Base-by-base conservation (phyloP, 2,329 filamentous ascomycete genomes). In the Fusarium protoensiforme region DNA sequence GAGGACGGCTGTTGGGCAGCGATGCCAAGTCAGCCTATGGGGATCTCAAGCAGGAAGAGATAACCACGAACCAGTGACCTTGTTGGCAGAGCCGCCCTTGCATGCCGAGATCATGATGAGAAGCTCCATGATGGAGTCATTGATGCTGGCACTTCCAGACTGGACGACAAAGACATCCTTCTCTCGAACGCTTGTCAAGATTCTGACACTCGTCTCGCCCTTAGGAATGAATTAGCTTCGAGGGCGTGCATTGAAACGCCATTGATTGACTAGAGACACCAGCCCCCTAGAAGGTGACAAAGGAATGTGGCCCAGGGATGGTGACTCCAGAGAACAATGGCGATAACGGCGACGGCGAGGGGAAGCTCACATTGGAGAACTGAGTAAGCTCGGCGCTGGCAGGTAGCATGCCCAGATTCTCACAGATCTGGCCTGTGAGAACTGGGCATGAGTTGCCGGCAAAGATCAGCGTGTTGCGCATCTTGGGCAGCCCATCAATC, bases 101-200 rank as follows among this genome's bases (percentile, higher is more conserved):
- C 96, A 99, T 77, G 96, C 96, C 75, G 94, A 96, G 79, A 98
- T 98, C 94, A 99, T 97, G 84, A 99, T 98, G 81, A 99, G 90
- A 81, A 99, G 89, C 88, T 99, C 96, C 95, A 99, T 98, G 81
- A 99, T 95, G 80, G 94, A 97, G 85, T 99, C 96, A 83, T 99
- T 99, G 88, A 98, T 98, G 85, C 93, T 94, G 81, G 91, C 89
- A 85, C 96, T 98, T 74, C 96, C 96, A 72, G 96, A 98, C 87
- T 99, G 96, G 69, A 99, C 93, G 81, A 99, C 96, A 83, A 98
- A 99, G 78, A 99, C 96, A 89, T 99, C 96, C 84, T 98, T 97
- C 82, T 99, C 97, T 77, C 96, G 93, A 75, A 99, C 95, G 83
- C 90, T 92, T 54, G 89, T 92, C 81, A 92, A 80, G 80, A 92